Base-by-base conservation (phyloP, 768 basidiomycete genomes). In the Leccinum incarnatum region DNA sequence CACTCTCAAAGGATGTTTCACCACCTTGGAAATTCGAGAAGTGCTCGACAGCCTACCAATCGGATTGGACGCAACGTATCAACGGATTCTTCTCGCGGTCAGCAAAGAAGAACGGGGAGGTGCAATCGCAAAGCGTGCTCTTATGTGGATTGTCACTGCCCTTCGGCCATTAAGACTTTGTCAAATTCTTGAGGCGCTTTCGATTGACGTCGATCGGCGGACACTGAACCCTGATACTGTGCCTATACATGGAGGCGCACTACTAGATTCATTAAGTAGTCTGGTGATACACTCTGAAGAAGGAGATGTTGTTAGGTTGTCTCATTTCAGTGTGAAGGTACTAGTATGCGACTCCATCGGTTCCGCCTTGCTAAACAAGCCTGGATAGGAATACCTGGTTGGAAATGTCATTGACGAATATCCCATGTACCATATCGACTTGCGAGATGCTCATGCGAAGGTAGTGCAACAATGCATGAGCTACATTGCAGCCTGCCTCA, bases 261-360 rank as follows among this genome's bases (percentile, higher is more conserved):
- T 47, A 3, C 21, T 47, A 23, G 12, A 47, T 15, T 14, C 14
- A 47, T 3, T 47, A 8, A 14, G 46, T 21, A 47, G 46, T 3
- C 46, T 47, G 21, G 46, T 47, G 46, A 14, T 23, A 14, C 9
- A 47, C 14, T 23, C 19, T 2, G 21, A 47, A 46, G 45, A 23
- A 14, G 12, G 2, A 47, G 46, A 47, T 15, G 3, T 12, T 47
- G 46, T 47, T 2, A 23, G 3, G 0, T 23, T 47, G 14, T 47
- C 46, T 47, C 46, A 47, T 47, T 47, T 47, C 12, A 47, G 46
- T 21, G 46, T 47, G 0, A 47, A 47, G 46, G 46, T 47, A 47
- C 11, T 2, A 19, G 0, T 19, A 42, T 1, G 2, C 0, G 17
- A 2, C n/a, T 10, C 2, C 0, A 42, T 19, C n/a, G 10, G 40